Evolutionary conservation across 1,284 basidiomycete genomes (phyloP).

Genomic region (Ceratobasidium theobromae): DNA sequence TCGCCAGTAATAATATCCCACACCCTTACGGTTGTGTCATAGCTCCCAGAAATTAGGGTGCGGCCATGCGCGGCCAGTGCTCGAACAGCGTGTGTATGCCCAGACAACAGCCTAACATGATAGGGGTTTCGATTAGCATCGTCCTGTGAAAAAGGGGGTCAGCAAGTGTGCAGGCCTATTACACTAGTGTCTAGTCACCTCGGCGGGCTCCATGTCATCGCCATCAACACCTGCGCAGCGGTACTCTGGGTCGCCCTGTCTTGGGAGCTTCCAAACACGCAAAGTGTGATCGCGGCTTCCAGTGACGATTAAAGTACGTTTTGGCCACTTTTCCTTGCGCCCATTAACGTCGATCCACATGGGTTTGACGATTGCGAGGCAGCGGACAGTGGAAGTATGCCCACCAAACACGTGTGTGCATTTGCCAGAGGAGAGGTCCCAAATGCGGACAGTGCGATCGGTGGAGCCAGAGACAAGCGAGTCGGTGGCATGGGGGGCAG

Average conservation of each 20-base stretch:
- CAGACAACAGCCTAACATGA: conserved; percentile 79
- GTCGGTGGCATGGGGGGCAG: conserved; percentile 59
- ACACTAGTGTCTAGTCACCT: conserved; percentile 43
- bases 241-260: conserved; percentile 73
- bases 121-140: conserved; percentile 87
- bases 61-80: conserved; percentile 88
- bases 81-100: conserved; percentile 88
- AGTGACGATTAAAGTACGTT: conserved; percentile 74
- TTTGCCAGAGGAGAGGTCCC: conserved; percentile 77
- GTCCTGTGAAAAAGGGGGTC: conserved; percentile 47
- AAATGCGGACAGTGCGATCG: conserved; percentile 90
- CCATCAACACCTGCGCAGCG: conserved; percentile 70
- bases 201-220: conserved; percentile 63
- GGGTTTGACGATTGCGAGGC: conserved; percentile 86
- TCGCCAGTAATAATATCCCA: conserved; percentile 93
- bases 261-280: conserved; percentile 84
- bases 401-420: conserved; percentile 92
- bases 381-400: conserved; percentile 90
- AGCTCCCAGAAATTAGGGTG: conserved; percentile 91
- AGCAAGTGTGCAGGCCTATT: too few relatives aligned
- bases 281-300: conserved; percentile 90
- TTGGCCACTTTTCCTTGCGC: conserved; percentile 55
- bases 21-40: conserved; percentile 89
- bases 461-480: conserved; percentile 91
- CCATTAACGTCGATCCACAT: conserved; percentile 70